phyloP scores from a whole-genome alignment of 2,329 filamentous ascomycete species.

The Botrytis squamosa region DNA sequence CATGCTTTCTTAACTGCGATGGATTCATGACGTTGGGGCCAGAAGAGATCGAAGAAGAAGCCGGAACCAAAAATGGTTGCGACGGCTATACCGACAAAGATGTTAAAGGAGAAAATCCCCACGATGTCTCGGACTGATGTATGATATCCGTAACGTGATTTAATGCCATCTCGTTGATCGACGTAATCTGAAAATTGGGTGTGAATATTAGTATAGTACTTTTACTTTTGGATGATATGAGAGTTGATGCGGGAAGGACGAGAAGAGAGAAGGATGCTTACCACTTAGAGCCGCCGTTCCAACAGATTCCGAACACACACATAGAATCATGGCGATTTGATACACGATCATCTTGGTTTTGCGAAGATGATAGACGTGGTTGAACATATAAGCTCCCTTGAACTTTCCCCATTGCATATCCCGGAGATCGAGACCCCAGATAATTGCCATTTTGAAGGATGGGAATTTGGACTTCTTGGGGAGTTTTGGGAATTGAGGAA shows the following conservation, averaged over 20 bases:
- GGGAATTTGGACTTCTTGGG: too few relatives aligned
- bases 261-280: slow-evolving; percentile 36
- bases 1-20: slow-evolving; percentile 51
- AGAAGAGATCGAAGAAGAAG: slow-evolving; percentile 63
- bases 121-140: slow-evolving; percentile 56
- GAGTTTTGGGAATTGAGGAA: too few relatives aligned
- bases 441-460: slow-evolving; percentile 39
- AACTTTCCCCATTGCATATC: slow-evolving; percentile 60
- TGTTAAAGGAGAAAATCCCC: slow-evolving; percentile 56
- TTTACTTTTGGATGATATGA: neutral
- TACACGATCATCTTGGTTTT: slow-evolving; percentile 60
- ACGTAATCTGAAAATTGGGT: slow-evolving; percentile 48
- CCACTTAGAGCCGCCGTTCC: slow-evolving; percentile 55
- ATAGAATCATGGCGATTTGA: slow-evolving; percentile 57
- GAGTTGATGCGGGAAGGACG: neutral
- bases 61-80: slow-evolving; percentile 57
- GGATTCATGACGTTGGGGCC: slow-evolving; percentile 54
- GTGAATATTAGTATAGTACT: neutral
- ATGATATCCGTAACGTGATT: slow-evolving; percentile 42
- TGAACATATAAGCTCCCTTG: slow-evolving; percentile 58
- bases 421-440: slow-evolving; percentile 56
- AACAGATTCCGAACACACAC: slow-evolving; percentile 55
- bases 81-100: slow-evolving; percentile 56
- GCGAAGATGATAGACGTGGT: slow-evolving; percentile 53
- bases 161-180: slow-evolving; percentile 51